Base-by-base conservation (phyloP, 2,329 filamentous ascomycete genomes). In the Aspergillus ruber region DNA sequence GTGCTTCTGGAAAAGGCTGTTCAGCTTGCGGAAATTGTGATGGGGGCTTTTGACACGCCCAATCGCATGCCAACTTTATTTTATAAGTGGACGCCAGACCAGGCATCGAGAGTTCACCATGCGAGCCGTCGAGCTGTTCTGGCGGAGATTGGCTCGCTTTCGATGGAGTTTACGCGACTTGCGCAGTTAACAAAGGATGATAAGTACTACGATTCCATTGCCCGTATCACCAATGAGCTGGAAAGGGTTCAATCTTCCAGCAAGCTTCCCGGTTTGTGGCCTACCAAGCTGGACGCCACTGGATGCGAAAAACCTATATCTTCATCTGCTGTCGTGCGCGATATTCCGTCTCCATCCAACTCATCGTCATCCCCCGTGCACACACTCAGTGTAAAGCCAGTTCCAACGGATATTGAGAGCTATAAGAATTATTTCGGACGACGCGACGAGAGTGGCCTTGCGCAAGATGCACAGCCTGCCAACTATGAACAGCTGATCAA, bases 51-150 rank as follows among this genome's bases (percentile, higher is more conserved):
- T 59, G 89, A 95, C 67, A 96, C 91, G 0, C 90, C 90, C 1
- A 96, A 97, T 66, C 83, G 89, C 57, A 94, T 97, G 88, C 90
- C 91, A 2, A 71, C 88, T 5, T 78, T 89, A 4, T 90, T 84
- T 67, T 94, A 91, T 69, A 73, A 78, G 52, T 95, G 86, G 88
- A 79, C 81, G 57, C 86, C 85, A 55, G 79, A 60, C 65, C 81
- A 75, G 57, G 78, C 80, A 8, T 80, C 78, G 3, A 78, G 83
- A 54, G 80, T 83, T 6, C 84, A 83, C 56, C 76, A 79, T 20
- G 86, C 86, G 1, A 71, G 74, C 49, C 68, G 63, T 4, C 67
- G 71, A 43, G 79, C 79, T 46, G 66, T 85, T 57, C 69, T 85
- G 57, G 81, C 78, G 52, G 88, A 93, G 66, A 66, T 93, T 27